Evolutionary conservation across 2,329 filamentous ascomycete species (phyloP).

Genomic region (Rhynchosporium agropyri): DNA sequence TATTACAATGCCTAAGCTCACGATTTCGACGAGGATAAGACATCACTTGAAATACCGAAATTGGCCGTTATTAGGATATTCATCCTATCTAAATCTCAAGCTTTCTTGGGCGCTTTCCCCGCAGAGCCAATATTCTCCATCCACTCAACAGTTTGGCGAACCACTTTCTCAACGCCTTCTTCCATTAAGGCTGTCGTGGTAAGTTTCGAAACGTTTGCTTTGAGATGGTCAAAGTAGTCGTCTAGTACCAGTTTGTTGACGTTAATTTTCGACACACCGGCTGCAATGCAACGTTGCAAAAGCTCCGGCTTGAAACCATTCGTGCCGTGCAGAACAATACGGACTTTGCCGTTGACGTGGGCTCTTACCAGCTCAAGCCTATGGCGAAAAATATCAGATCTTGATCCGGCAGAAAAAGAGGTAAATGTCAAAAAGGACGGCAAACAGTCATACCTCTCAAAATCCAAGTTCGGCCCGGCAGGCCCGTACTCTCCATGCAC

Average conservation of each 20-base stretch:
- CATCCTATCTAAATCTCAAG: not conserved
- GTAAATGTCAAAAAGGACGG: not conserved
- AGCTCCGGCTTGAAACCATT: constrained; percentile 55
- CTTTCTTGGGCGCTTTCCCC: constrained; percentile 35
- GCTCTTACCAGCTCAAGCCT: constrained; percentile 45
- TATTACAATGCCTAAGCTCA: too few species aligned
- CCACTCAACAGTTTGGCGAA: constrained; percentile 40
- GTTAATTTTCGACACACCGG: constrained; percentile 57
- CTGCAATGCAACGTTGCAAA: constrained; percentile 53
- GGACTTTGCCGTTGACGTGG: constrained; percentile 46
- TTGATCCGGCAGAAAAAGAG: not conserved
- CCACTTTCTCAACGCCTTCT: constrained; percentile 47
- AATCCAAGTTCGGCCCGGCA: constrained; percentile 46
- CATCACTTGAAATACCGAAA: not conserved
- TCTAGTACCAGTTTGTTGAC: constrained; percentile 59
- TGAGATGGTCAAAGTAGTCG: constrained; percentile 48
- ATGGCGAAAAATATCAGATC: not conserved
- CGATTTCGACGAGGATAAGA: too few species aligned
- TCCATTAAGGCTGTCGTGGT: constrained; percentile 44
- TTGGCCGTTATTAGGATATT: not conserved
- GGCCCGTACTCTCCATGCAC: constrained; percentile 62
- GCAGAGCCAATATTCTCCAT: constrained; percentile 47
- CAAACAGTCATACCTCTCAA: constrained; percentile 42
- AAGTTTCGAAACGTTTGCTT: constrained; percentile 42
- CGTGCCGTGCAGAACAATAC: constrained; percentile 57